Percentiles rank a stretch among this genome's conserved stretches.
These are phyloP conservation scores for Guyanaporus albipodus DNA, from an alignment of 768 basidiomycete species.

Conservation along the genomic window DNA sequence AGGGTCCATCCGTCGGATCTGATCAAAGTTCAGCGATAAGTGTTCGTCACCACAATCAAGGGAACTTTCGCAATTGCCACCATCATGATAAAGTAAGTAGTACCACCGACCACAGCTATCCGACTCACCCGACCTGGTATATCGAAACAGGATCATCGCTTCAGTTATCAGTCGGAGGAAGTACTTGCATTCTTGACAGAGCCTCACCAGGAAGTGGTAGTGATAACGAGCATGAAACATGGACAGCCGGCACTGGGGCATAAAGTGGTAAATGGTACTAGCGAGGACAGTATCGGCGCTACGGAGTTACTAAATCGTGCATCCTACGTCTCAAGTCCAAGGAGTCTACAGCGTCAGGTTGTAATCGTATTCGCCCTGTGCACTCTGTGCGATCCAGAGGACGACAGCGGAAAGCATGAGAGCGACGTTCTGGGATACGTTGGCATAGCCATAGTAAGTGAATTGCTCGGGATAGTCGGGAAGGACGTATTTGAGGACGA, in stretches of 20 bases:
- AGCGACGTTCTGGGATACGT: slow-evolving; percentile 89
- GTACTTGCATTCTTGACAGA: too few relatives aligned
- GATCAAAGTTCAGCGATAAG: not conserved
- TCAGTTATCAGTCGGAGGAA: too few relatives aligned
- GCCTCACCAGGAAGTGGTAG: too few relatives aligned
- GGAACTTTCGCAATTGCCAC: too few relatives aligned
- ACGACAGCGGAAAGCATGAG: slow-evolving; percentile 83
- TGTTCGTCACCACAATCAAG: not conserved
- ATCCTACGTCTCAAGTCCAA: not conserved
- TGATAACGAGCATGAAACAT: not conserved
- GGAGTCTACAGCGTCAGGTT: slow-evolving; percentile 62
- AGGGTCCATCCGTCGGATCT: not conserved
- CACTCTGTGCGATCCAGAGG: slow-evolving; percentile 88
- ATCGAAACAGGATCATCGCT: not conserved
- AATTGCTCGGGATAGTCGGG: slow-evolving; percentile 68
- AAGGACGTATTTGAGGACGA: slow-evolving; percentile 88
- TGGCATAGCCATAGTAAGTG: slow-evolving; percentile 90
- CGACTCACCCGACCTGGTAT: not conserved
- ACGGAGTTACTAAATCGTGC: slow-evolving; percentile 1
- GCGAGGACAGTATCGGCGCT: not conserved
- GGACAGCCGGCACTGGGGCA: not conserved
- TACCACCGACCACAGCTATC: too few relatives aligned
- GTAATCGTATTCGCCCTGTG: slow-evolving; percentile 88
- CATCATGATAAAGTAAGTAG: too few relatives aligned
- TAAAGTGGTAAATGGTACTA: slow-evolving; percentile 13